Percentiles rank a stretch among this genome's conserved stretches.
Conservation (phyloP, 768 basidiomycete species). For the Panellus pusillus region DNA sequence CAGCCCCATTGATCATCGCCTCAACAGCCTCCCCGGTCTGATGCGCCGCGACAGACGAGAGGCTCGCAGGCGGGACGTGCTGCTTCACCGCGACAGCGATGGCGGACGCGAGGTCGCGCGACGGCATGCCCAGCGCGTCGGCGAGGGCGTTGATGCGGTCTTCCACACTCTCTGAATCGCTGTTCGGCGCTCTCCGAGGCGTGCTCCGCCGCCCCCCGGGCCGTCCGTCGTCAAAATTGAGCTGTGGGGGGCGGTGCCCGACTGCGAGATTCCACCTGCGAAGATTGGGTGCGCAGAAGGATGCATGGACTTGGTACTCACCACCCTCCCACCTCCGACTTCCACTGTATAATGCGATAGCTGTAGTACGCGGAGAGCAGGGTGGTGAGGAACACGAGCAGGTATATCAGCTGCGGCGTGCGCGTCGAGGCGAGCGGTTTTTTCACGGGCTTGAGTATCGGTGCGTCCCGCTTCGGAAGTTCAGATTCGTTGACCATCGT, state of each 20-base stretch:
- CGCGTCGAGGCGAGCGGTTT: slow-evolving; percentile 46
- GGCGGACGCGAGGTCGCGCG: slow-evolving; percentile 60
- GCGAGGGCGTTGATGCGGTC: slow-evolving; percentile 61
- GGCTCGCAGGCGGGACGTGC: slow-evolving; percentile 58
- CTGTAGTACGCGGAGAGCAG: slow-evolving; percentile 51
- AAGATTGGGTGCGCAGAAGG: too few relatives aligned
- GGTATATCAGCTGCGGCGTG: slow-evolving; percentile 52
- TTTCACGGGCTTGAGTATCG: slow-evolving; percentile 33
- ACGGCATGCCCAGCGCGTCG: slow-evolving; percentile 58
- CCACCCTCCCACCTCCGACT: slow-evolving; percentile 56
- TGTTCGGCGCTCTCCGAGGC: slow-evolving; percentile 7
- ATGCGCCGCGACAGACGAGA: slow-evolving; percentile 53
- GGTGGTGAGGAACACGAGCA: slow-evolving; percentile 40
- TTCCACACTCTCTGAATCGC: slow-evolving; percentile 41
- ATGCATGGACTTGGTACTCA: too few relatives aligned
- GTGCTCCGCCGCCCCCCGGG: not conserved
- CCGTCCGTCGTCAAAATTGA: not conserved
- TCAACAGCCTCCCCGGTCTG: slow-evolving; percentile 48
- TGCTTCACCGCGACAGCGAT: slow-evolving; percentile 60
- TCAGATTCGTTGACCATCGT: slow-evolving; percentile 5
- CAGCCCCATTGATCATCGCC: slow-evolving; percentile 32
- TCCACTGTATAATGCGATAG: slow-evolving; percentile 49
- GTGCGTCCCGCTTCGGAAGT: slow-evolving; percentile 29
- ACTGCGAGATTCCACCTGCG: slow-evolving; percentile 47
- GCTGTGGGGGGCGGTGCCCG: slow-evolving; percentile 35